A percentile compares a stretch with the other conserved stretches of the same genome.
Evolutionary conservation across 2,329 filamentous ascomycete genomes (phyloP).

Genomic region (Colletotrichum sojae): DNA sequence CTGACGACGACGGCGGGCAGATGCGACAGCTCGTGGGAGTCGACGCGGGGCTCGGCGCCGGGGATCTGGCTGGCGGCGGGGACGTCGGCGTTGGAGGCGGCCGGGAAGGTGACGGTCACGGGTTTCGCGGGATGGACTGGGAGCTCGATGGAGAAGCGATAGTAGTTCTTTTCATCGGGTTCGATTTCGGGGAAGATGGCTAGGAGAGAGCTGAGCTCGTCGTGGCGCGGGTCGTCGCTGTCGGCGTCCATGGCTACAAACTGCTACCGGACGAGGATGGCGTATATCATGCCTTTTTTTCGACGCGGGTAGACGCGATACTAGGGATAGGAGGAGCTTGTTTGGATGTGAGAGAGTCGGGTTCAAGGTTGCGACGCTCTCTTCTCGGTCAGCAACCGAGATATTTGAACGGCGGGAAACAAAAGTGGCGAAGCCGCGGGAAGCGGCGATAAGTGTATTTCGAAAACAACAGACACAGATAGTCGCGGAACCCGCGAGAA

Average conservation of each 20-base stretch:
- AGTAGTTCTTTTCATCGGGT: conserved; percentile 57
- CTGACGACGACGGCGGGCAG: conserved; percentile 70
- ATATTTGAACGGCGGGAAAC: conserved; percentile 19
- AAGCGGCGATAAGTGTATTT: conserved; percentile 16
- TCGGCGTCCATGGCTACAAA: conserved; percentile 53
- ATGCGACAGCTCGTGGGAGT: conserved; percentile 68
- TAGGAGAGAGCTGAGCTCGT: conserved; percentile 72
- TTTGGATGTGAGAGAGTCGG: background rate
- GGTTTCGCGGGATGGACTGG: conserved; percentile 69
- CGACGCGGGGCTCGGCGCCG: conserved; percentile 44
- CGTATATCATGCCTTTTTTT: conserved; percentile 38
- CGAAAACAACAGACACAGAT: conserved; percentile 12
- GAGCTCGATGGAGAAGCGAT: conserved; percentile 69
- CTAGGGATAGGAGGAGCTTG: background rate
- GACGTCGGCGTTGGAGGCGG: conserved; percentile 49
- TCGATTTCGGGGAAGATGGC: conserved; percentile 79
- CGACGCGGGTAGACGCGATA: background rate
- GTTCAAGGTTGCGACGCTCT: background rate
- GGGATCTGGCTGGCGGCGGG: conserved; percentile 37
- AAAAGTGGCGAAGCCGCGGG: conserved; percentile 27
- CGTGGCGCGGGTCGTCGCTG: conserved; percentile 65
- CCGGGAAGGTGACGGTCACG: conserved; percentile 71
- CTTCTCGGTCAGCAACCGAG: conserved; percentile 17
- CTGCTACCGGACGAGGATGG: conserved; percentile 26
- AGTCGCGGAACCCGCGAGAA: conserved; percentile 40